Evolutionary conservation across 768 basidiomycete genomes (phyloP).

Genomic region (Coprinopsis marcescibilis): DNA sequence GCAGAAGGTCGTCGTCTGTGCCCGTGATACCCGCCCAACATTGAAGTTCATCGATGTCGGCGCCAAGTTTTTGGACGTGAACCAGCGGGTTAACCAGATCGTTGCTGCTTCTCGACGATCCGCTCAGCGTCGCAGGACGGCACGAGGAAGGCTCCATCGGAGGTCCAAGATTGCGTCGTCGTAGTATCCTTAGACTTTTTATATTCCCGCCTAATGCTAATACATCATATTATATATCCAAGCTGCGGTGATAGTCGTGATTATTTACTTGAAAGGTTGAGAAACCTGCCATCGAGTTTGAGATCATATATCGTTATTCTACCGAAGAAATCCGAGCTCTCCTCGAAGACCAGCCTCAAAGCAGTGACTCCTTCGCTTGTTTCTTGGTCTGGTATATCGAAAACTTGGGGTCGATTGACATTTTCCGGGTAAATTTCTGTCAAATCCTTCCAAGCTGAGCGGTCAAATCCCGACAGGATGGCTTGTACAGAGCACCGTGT

Average conservation of each 20-base stretch:
- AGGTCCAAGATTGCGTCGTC: neutral
- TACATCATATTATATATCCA: constrained; percentile 4
- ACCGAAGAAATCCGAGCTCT: constrained; percentile 84
- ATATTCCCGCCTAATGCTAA: neutral
- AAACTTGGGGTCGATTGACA: constrained; percentile 66
- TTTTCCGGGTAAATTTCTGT: constrained; percentile 71
- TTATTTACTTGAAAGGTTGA: neutral
- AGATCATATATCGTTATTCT: constrained; percentile 72
- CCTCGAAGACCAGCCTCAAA: constrained; percentile 67
- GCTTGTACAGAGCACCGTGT: constrained; percentile 50
- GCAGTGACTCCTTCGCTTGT: constrained; percentile 30
- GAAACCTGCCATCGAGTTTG: constrained; percentile 29
- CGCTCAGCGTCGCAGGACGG: neutral
- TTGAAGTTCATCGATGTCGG: constrained; percentile 74
- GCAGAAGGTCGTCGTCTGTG: constrained; percentile 29
- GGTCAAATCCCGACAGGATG: constrained; percentile 17
- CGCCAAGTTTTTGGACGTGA: constrained; percentile 56
- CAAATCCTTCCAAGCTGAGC: constrained; percentile 43
- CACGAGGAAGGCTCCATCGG: neutral
- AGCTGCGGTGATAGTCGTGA: neutral
- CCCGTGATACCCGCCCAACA: constrained; percentile 42
- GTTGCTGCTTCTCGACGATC: constrained; percentile 45
- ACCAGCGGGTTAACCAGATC: constrained; percentile 45
- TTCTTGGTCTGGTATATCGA: constrained; percentile 39
- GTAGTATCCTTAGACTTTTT: constrained; percentile 9